These are phyloP conservation scores for Lippia alba DNA, from an alignment of 305 asterid species.

Conservation along the genomic window DNA sequence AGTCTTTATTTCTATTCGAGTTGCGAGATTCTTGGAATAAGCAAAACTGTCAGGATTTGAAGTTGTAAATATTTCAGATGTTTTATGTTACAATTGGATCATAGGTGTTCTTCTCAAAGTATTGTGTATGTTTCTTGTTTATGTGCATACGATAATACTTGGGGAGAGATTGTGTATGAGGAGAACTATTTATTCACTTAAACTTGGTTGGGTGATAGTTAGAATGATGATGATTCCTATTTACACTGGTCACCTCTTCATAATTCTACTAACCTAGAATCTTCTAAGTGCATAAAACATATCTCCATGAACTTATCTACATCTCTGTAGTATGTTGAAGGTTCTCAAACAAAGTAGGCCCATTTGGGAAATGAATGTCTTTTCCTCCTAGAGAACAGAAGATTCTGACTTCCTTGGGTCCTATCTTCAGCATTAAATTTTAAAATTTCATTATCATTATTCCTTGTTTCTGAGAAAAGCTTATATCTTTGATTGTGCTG, in stretches of 20 bases:
- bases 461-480: constrained; percentile 23
- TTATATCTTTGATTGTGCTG: constrained; percentile 16
- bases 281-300: too few species aligned
- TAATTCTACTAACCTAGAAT: constrained; percentile 19
- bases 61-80: constrained; percentile 4
- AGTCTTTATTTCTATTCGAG: neutral
- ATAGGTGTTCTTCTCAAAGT: constrained; percentile 11
- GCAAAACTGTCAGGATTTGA: constrained; percentile 30
- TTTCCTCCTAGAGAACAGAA: constrained; percentile 24
- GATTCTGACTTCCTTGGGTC: constrained; percentile 27
- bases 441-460: constrained; percentile 13
- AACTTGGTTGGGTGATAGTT: neutral
- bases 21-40: constrained; percentile 16
- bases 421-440: constrained; percentile 16
- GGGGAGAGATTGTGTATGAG: constrained; percentile 9
- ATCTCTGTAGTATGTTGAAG: constrained; percentile 2
- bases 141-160: constrained; percentile 13
- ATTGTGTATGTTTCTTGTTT: constrained; percentile 9
- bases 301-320: neutral
- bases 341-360: neutral
- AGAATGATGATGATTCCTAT: constrained; percentile 19
- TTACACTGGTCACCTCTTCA: neutral
- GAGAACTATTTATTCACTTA: neutral
- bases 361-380: neutral
- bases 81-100: constrained; percentile 16